phyloP scores from a whole-genome alignment of 306 rosid species.

The Ziziphus jujuba region DNA sequence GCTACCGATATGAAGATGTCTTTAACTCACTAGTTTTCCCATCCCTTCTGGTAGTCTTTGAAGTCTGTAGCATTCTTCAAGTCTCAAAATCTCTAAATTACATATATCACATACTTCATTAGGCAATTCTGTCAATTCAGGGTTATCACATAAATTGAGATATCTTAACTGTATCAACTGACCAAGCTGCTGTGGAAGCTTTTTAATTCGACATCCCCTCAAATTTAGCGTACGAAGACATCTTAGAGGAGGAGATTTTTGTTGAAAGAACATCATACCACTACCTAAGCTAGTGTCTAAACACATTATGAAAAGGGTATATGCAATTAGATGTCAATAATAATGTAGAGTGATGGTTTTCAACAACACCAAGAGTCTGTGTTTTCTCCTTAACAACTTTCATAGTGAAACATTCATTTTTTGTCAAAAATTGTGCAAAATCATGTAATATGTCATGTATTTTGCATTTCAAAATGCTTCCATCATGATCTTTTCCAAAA shows the following conservation, averaged over 20 bases:
- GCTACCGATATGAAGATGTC: neutral
- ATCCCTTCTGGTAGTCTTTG: slow-evolving; percentile 13
- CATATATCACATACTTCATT: neutral
- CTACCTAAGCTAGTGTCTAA: too few species aligned
- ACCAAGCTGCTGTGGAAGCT: neutral
- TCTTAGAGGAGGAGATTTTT: neutral
- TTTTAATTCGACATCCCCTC: neutral
- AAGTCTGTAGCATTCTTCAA: neutral
- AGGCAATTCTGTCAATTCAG: slow-evolving; percentile 4
- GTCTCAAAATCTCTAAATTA: slow-evolving; percentile 6
- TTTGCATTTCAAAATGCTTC: neutral
- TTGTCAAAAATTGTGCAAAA: too few species aligned
- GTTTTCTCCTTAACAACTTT: neutral
- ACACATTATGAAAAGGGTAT: too few species aligned
- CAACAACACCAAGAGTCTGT: neutral
- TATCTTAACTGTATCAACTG: slow-evolving; percentile 16
- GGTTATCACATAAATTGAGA: neutral
- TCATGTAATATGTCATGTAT: slow-evolving; percentile 19
- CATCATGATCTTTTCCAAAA: neutral
- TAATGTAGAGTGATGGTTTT: slow-evolving; percentile 5
- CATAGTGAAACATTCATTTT: neutral
- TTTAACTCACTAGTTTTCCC: slow-evolving; percentile 13
- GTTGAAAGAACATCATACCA: neutral
- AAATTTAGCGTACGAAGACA: neutral
- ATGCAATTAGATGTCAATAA: neutral